phyloP scores from a whole-genome alignment of 257 asterid genomes.

The Solanum verrucosum region DNA sequence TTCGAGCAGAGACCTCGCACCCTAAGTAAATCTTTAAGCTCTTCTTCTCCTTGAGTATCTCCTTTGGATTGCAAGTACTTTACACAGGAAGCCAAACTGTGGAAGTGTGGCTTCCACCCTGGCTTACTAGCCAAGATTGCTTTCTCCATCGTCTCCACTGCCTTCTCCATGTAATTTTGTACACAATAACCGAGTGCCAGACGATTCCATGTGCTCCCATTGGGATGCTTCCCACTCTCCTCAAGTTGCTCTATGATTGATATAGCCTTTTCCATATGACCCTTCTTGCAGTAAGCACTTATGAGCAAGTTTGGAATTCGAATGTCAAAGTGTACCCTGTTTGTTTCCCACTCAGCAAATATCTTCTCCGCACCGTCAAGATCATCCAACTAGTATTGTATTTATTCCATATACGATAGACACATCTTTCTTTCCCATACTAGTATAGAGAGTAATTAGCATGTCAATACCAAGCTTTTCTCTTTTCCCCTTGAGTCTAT shows the following conservation, averaged over 20 bases:
- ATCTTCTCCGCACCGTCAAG: constrained; percentile 31
- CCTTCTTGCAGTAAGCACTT: constrained; percentile 31
- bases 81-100: constrained; percentile 24
- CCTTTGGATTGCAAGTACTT: constrained; percentile 30
- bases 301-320: constrained; percentile 24
- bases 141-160: constrained; percentile 24
- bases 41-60: constrained; percentile 14
- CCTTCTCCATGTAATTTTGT: constrained; percentile 27
- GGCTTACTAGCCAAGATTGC: constrained; percentile 2
- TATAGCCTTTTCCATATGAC: constrained; percentile 31
- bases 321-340: constrained; percentile 8
- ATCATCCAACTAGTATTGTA: constrained; percentile 27
- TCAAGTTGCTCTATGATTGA: constrained; percentile 8
- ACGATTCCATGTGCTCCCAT: constrained; percentile 27
- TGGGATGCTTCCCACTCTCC: constrained; percentile 19
- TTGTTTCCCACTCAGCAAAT: constrained; percentile 26
- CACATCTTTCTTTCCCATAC: constrained; percentile 26
- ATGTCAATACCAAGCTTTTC: constrained; percentile 1
- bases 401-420: constrained; percentile 29
- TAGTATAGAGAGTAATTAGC: constrained; percentile 28
- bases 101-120: constrained; percentile 16
- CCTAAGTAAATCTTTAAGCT: constrained; percentile 20
- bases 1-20: constrained; percentile 11
- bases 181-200: constrained; percentile 31
- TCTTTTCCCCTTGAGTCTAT: not conserved